Conservation (phyloP, 148 eudicot species). For the Dianthus caryophyllus region DNA sequence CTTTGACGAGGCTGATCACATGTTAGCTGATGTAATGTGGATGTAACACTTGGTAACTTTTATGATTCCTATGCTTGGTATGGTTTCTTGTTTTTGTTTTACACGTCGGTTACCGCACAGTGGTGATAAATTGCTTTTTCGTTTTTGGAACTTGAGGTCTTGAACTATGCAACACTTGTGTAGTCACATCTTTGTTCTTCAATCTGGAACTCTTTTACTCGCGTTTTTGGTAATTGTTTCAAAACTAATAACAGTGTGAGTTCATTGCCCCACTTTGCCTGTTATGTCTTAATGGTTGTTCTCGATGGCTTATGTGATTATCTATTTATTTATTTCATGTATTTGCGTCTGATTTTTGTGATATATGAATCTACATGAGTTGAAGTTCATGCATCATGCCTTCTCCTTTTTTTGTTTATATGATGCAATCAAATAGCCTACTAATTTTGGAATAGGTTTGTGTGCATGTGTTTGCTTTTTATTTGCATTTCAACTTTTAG, state of each 20-base stretch:
- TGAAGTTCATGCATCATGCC: not conserved
- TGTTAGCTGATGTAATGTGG: slow-evolving; percentile 70
- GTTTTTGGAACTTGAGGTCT: not conserved
- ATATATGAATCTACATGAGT: too few relatives aligned
- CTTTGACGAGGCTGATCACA: slow-evolving; percentile 95
- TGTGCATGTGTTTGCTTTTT: too few relatives aligned
- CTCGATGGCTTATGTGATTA: not conserved
- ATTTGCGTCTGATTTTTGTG: too few relatives aligned
- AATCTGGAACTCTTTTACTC: not conserved
- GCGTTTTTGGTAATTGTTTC: not conserved
- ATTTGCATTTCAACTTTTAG: too few relatives aligned
- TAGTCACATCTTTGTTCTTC: not conserved
- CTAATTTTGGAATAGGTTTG: too few relatives aligned
- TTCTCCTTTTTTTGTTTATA: not conserved
- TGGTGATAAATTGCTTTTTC: not conserved
- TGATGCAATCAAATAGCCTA: too few relatives aligned
- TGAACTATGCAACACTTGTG: too few relatives aligned
- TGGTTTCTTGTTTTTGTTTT: too few relatives aligned
- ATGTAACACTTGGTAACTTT: too few relatives aligned
- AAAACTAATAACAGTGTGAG: not conserved
- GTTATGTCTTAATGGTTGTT: not conserved
- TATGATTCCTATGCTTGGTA: too few relatives aligned
- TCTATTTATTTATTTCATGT: not conserved
- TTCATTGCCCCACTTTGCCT: not conserved
- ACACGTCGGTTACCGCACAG: too few relatives aligned